Base-by-base conservation (phyloP, 2,329 filamentous ascomycete species). In the Nemania serpens region DNA sequence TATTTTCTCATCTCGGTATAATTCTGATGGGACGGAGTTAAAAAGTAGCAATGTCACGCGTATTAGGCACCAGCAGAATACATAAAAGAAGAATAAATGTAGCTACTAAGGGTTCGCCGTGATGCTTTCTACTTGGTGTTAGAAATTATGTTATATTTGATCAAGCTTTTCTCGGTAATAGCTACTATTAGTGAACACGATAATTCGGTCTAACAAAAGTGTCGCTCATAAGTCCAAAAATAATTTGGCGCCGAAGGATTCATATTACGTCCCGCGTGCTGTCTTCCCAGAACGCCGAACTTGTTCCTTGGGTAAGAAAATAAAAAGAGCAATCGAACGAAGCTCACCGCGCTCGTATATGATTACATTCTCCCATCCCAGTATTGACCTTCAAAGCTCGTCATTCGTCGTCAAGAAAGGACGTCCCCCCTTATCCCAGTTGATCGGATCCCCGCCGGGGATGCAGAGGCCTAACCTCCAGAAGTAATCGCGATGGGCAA, bases 401-500 rank as follows among this genome's bases (percentile, higher is more conserved):
- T 75, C 71, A 46, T 65, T 68, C n/a, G 68, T 66, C 46, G 70
- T 70, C 18, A 66, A 68, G 18, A 78, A 70, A 59, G 78, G 75
- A 71, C 84, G 81, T 60, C 72, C 75, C 47, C 82, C 79, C 63
- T 83, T 78, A 17, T 81, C 84, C 88, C 88, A 91, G 67, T 91
- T 84, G 47, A 80, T 79, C 2, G 88, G 88, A 72, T 90, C 88
- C 12, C 91, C 90, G 12, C 90, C 90, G 0, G 94, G 93, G 2
- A 97, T 81, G 77, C 95, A 99, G 34, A 98, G 78, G 0, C 95
- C 95, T 55, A 99, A 76, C 58, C 95, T 84, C 91, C 92, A 96
- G 76, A 99, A 98, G 75, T 99, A 99, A 77, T 99, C 95, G 41
- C 95, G 82, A 77, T 99, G 95, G 1, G 93, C 91, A 75, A 96